These are phyloP conservation scores for Claviceps capensis DNA, from an alignment of 2,329 filamentous ascomycete species.

Conservation along the genomic window DNA sequence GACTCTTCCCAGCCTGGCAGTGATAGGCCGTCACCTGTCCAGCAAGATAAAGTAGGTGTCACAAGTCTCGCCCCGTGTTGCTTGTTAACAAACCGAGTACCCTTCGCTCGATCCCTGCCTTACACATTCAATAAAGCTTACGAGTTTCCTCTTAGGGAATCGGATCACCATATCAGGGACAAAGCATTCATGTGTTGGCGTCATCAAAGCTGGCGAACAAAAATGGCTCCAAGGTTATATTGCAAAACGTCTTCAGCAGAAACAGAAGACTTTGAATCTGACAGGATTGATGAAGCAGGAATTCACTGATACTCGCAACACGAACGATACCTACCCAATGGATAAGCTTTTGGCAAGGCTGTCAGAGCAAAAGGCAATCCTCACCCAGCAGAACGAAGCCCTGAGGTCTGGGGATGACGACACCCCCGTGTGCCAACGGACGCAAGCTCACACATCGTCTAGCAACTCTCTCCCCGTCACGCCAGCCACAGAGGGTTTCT, in stretches of 20 bases:
- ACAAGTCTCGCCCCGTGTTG: not conserved
- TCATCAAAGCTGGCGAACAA: slow-evolving; percentile 44
- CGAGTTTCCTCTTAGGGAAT: slow-evolving; percentile 9
- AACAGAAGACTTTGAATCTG: not conserved
- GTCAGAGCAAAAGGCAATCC: slow-evolving; percentile 52
- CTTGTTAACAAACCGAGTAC: not conserved
- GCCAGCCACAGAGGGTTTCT: slow-evolving; percentile 42
- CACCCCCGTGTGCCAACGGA: slow-evolving; percentile 15
- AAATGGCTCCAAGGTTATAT: slow-evolving; percentile 35
- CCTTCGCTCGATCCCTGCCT: not conserved
- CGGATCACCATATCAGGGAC: slow-evolving; percentile 12
- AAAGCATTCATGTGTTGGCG: slow-evolving; percentile 31
- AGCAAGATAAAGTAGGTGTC: slow-evolving; percentile 10
- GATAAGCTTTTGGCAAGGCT: slow-evolving; percentile 63
- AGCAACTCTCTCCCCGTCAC: slow-evolving; percentile 50
- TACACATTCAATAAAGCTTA: not conserved
- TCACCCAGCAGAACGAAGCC: slow-evolving; percentile 44
- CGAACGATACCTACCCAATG: slow-evolving; percentile 40
- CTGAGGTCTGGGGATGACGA: slow-evolving; percentile 30
- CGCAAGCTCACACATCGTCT: slow-evolving; percentile 33
- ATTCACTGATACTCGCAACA: slow-evolving; percentile 8
- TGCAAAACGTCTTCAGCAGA: not conserved
- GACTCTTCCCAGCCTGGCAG: slow-evolving; percentile 9
- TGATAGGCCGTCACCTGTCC: slow-evolving; percentile 7
- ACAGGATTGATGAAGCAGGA: slow-evolving; percentile 25